Evolutionary conservation across 129 eudicot genomes (phyloP).

Genomic region (Tanacetum coccineum): DNA sequence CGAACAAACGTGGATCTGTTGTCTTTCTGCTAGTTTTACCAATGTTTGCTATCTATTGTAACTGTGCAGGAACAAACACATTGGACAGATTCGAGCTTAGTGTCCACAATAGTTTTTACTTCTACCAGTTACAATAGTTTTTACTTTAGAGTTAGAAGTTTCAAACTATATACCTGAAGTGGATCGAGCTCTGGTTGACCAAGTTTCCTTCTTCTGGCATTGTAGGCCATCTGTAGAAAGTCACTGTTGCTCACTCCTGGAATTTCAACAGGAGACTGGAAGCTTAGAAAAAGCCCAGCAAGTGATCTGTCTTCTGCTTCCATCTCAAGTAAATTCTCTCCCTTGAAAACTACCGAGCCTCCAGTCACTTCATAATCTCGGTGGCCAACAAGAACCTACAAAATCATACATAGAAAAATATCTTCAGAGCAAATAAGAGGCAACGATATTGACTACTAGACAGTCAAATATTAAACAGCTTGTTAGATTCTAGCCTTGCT

Average conservation of each 20-base stretch:
- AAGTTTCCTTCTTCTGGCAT: slow-evolving; percentile 86
- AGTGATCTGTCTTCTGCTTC: slow-evolving; percentile 94
- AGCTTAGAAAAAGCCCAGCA: slow-evolving; percentile 92
- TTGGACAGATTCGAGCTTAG: too few species aligned
- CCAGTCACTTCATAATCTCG: slow-evolving; percentile 92
- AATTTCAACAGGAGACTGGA: slow-evolving; percentile 95
- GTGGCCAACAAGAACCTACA: slow-evolving; percentile 96
- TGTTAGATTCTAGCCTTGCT: not conserved
- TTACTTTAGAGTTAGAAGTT: not conserved
- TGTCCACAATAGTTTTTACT: too few species aligned
- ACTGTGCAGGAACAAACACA: too few species aligned
- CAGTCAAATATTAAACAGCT: not conserved
- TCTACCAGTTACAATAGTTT: not conserved
- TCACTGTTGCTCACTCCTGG: slow-evolving; percentile 97
- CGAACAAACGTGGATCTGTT: too few species aligned
- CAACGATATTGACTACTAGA: not conserved
- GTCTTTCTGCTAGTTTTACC: too few species aligned
- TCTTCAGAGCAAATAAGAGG: not conserved
- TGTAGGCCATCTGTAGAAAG: slow-evolving; percentile 90
- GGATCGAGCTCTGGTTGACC: slow-evolving; percentile 82
- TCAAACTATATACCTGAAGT: slow-evolving; percentile 64
- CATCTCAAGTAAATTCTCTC: slow-evolving; percentile 93
- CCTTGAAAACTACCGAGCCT: slow-evolving; percentile 72
- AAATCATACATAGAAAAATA: slow-evolving; percentile 5
- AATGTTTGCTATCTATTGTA: too few species aligned